Evolutionary conservation across 148 eudicot genomes (phyloP).

Genomic region (Chenopodium album): DNA sequence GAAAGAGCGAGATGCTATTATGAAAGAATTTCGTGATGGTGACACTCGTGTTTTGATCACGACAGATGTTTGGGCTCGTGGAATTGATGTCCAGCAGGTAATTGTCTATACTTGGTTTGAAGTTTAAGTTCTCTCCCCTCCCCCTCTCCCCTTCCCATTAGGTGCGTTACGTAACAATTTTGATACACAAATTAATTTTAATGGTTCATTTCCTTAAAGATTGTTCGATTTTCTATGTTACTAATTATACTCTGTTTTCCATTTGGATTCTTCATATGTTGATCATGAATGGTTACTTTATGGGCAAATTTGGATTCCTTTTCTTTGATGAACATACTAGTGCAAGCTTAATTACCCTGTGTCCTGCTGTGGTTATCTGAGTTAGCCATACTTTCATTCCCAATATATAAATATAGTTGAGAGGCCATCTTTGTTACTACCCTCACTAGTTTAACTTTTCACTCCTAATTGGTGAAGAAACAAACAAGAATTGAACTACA

Average conservation of each 20-base stretch:
- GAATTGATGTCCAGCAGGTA: conserved; percentile 98
- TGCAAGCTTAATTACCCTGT: not conserved
- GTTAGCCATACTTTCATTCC: not conserved
- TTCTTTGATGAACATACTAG: not conserved
- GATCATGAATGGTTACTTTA: not conserved
- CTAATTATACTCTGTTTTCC: not conserved
- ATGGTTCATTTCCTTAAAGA: no score
- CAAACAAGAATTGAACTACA: not conserved
- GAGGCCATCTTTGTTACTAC: not conserved
- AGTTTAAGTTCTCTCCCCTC: not conserved
- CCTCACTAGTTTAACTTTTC: not conserved
- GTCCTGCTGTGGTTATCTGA: not conserved
- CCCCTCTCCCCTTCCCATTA: not conserved
- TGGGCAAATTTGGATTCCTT: not conserved
- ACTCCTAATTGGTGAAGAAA: not conserved
- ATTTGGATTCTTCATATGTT: not conserved
- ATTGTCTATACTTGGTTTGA: not conserved
- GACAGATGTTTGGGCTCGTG: conserved; percentile 98
- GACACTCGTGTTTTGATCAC: conserved; percentile 91
- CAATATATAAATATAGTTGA: no score
- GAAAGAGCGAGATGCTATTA: conserved; percentile 95
- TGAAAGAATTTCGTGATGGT: conserved; percentile 79
- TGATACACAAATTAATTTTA: not conserved
- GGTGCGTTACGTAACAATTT: not conserved
- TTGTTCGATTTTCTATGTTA: not conserved